Evolutionary conservation across 352 stramenopile genomes (phyloP).

Genomic region (Phytophthora cryptogea): DNA sequence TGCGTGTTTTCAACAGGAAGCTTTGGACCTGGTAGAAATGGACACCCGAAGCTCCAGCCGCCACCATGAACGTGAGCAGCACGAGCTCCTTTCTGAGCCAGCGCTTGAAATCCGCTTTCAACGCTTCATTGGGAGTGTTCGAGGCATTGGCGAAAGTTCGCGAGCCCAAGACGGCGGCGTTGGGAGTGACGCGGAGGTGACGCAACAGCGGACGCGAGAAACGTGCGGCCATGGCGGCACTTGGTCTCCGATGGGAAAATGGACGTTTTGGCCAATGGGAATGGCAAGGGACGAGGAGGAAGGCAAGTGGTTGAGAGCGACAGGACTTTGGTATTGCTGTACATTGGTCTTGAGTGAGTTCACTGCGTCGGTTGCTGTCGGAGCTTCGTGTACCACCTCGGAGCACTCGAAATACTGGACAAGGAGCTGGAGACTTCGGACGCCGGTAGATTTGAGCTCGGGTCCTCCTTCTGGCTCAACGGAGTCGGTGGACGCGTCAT

Average conservation of each 20-base stretch:
- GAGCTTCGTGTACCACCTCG: conserved; percentile 76
- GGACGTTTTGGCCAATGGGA: conserved; percentile 28
- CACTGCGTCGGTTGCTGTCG: conserved; percentile 24
- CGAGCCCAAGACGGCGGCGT: neutral
- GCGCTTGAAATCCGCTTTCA: conserved; percentile 69
- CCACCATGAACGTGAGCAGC: conserved; percentile 51
- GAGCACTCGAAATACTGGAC: conserved; percentile 35
- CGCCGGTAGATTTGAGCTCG: neutral
- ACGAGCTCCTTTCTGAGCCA: conserved; percentile 60
- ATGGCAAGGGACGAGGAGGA: neutral
- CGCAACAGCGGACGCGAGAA: conserved; percentile 25
- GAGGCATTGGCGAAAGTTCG: conserved; percentile 28
- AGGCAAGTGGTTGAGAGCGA: too few species aligned
- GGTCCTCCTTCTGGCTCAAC: conserved; percentile 10
- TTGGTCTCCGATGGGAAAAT: conserved; percentile 2
- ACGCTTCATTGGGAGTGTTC: conserved; percentile 37
- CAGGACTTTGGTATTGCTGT: neutral
- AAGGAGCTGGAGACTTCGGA: conserved; percentile 12
- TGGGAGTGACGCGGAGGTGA: neutral
- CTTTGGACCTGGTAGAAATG: conserved; percentile 65
- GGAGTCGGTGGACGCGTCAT: conserved; percentile 54
- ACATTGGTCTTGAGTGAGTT: neutral
- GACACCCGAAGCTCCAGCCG: conserved; percentile 52
- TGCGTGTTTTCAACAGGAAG: neutral
- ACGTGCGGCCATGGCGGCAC: conserved; percentile 23